Percentiles rank a stretch among this genome's conserved stretches.
Evolutionary conservation across 306 rosid species (phyloP).

Genomic region (Quercus parvula): DNA sequence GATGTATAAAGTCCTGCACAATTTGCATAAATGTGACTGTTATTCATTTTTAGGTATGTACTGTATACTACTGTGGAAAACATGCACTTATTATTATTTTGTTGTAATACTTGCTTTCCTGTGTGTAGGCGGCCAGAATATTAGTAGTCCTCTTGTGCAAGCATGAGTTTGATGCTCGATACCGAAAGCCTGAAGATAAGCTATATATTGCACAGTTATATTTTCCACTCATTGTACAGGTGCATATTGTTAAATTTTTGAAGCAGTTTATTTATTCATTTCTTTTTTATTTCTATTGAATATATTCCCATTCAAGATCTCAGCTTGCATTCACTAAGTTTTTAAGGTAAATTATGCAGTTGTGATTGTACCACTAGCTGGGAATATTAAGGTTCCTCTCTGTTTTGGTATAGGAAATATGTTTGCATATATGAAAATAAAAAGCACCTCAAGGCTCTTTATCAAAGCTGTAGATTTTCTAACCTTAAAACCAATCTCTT

Average conservation of each 20-base stretch:
- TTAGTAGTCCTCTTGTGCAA: slow-evolving; percentile 94
- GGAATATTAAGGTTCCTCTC: not conserved
- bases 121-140: slow-evolving; percentile 83
- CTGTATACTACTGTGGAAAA: not conserved
- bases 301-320: not conserved
- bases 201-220: slow-evolving; percentile 96
- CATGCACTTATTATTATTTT: slow-evolving; percentile 2
- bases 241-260: slow-evolving; percentile 15
- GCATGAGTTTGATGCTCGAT: slow-evolving; percentile 97
- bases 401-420: not conserved
- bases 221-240: slow-evolving; percentile 97
- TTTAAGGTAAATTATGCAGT: not conserved
- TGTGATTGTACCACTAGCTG: not conserved
- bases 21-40: not conserved
- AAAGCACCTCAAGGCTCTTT: not conserved
- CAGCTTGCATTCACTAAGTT: not conserved
- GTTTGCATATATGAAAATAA: not conserved
- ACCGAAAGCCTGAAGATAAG: slow-evolving; percentile 97
- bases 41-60: not conserved
- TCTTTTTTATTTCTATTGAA: not conserved
- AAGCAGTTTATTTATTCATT: not conserved
- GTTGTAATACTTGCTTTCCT: slow-evolving; percentile 4
- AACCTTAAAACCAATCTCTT: not conserved
- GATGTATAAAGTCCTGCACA: not conserved
- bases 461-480: not conserved